Evolutionary conservation across 208 protist genomes (phyloP).

Genomic region (Trypanosoma avium): DNA sequence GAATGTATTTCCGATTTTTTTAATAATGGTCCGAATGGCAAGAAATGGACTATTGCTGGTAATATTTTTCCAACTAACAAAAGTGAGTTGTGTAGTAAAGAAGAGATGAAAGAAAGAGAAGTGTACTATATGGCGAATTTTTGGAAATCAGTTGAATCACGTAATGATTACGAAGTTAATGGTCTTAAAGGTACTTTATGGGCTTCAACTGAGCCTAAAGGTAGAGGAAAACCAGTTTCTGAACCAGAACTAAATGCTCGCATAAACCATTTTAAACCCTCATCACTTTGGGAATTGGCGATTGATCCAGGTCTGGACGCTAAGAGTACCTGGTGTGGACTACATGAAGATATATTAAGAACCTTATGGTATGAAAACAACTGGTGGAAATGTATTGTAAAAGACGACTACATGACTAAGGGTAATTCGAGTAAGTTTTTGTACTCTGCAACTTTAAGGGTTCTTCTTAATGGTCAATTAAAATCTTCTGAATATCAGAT

Average conservation of each 20-base stretch:
- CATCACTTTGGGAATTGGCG: constrained; percentile 18
- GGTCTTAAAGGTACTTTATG: constrained; percentile 32
- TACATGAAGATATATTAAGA: constrained; percentile 15
- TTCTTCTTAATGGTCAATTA: background rate
- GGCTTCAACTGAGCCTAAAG: constrained; percentile 21
- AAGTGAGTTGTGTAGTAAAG: constrained; percentile 16
- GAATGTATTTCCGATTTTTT: constrained; percentile 36
- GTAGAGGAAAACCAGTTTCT: constrained; percentile 23
- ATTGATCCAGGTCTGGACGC: constrained; percentile 17
- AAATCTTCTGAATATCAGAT: constrained; percentile 8
- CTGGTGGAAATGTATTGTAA: constrained; percentile 34
- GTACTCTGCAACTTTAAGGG: background rate
- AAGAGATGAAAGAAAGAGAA: constrained; percentile 28
- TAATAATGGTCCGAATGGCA: constrained; percentile 28
- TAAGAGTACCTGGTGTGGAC: constrained; percentile 25
- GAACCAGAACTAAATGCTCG: constrained; percentile 23
- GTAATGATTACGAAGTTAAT: constrained; percentile 25
- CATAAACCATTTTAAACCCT: constrained; percentile 14
- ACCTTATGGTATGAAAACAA: constrained; percentile 23
- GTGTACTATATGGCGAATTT: constrained; percentile 25
- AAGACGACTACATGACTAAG: constrained; percentile 21
- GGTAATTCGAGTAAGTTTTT: constrained; percentile 5
- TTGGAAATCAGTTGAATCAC: constrained; percentile 36
- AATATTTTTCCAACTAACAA: constrained; percentile 17
- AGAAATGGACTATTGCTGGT: constrained; percentile 22